A percentile compares a stretch with the other conserved stretches of the same genome.
Conservation (phyloP, 345 rosid genomes). For the Eucalyptus grandis region DNA sequence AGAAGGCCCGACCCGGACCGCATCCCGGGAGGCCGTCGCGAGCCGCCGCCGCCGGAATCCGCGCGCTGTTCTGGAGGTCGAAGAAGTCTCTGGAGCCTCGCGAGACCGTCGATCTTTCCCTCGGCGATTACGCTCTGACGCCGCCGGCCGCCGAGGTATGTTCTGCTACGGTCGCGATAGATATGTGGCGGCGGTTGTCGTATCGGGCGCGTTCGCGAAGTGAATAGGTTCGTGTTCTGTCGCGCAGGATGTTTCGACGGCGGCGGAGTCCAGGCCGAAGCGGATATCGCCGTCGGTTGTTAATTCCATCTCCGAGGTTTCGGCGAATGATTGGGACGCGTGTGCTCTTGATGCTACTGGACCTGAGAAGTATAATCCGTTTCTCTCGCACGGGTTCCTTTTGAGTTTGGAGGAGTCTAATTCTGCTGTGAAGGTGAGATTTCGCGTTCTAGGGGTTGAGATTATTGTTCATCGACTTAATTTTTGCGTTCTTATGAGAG, state of each 20-base stretch:
- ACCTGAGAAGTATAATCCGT: conserved; percentile 62
- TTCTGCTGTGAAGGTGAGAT: conserved; percentile 56
- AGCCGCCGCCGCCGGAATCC: conserved; percentile 9
- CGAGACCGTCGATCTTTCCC: conserved; percentile 27
- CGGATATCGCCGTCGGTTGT: conserved; percentile 45
- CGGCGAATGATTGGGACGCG: conserved; percentile 64
- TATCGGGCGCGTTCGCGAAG: too few species aligned
- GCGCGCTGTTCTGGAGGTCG: conserved; percentile 72
- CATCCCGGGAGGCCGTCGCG: conserved; percentile 2
- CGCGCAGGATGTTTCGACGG: conserved; percentile 23
- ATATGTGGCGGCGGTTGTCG: too few species aligned
- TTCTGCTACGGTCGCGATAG: neutral
- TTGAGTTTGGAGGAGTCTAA: conserved; percentile 76
- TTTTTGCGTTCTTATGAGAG: neutral
- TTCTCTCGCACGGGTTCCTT: conserved; percentile 69
- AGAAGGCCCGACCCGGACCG: neutral
- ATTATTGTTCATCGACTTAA: neutral
- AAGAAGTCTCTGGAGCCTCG: conserved; percentile 36
- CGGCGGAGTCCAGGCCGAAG: conserved; percentile 2
- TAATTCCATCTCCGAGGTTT: conserved; percentile 65
- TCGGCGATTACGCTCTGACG: conserved; percentile 36
- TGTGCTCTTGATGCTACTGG: conserved; percentile 69
- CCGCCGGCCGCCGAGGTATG: conserved; percentile 47
- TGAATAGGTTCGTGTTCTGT: neutral
- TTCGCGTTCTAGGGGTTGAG: neutral